Base-by-base conservation (phyloP, 1,284 basidiomycete species). In the Naganishia sp. region DNA sequence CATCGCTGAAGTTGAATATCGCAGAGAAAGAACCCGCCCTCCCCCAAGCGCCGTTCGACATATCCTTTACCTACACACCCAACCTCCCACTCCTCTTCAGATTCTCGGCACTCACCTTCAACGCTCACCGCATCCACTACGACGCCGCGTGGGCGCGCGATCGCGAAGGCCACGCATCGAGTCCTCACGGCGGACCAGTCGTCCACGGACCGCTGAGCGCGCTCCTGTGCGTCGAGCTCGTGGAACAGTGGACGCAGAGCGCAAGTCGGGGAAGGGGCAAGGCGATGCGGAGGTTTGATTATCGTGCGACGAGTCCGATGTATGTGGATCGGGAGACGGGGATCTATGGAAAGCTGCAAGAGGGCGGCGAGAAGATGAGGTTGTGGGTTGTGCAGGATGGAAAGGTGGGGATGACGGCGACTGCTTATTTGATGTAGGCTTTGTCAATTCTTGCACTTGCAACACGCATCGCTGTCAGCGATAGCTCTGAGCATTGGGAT, bases 141-240 rank as follows among this genome's bases (percentile, higher is more conserved):
- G 77, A 78, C 67, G 68, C 67, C 10, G 65, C 86, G 31, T 90
- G 87, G 73, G 85, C 88, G 15, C 84, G 83, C 54, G 75, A 80
- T 25, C 82, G 81, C n/a, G 88, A 92, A 77, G 88, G 88, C 11
- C 89, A 90, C 71, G 41, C 47, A 13, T 11, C 47, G 2, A 51
- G 47, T 6, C 21, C 58, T 11, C 42, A 51, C 15, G 83, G 75
- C 86, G 89, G 90, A 77, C 85, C 89, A 17, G 83, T 92, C 17
- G 88, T 92, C 7, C 90, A 92, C 74, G 90, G 88, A 0, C 90
- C 90, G 25, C 79, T 92, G 52, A 92, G 87, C 1, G 88, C 90
- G 0, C 81, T 90, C 55, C 85, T 92, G 83, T 80, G 92, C 6
- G 80, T 92, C 49, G 89, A 92, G 73, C 79, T 84, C 0, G 81